phyloP scores from a whole-genome alignment of 2,329 filamentous ascomycete genomes.

The Arthrobotrys musiformis region DNA sequence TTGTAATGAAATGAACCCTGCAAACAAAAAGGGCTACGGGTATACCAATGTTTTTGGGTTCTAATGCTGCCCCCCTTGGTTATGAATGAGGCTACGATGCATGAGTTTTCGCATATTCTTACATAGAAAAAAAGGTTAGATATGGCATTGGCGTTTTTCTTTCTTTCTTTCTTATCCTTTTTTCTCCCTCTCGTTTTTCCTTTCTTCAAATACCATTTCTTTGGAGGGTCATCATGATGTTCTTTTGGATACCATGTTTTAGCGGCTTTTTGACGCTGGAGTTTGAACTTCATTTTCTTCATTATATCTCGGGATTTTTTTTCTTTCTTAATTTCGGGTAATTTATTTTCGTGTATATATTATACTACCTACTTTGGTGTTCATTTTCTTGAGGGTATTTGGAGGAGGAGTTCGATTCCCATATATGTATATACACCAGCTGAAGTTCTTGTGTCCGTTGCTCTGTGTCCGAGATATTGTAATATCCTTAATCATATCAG shows the following conservation, averaged over 20 bases:
- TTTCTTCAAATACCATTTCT: conserved; percentile 12
- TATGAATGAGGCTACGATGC: conserved; percentile 13
- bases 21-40: background rate
- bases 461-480: too few relatives aligned
- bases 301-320: background rate
- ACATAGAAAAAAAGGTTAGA: conserved; percentile 12
- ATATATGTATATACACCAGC: background rate
- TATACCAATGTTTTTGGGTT: background rate
- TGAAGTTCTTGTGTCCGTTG: background rate
- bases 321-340: conserved; percentile 1
- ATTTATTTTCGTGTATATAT: conserved; percentile 3
- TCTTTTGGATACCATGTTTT: conserved; percentile 8
- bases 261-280: conserved; percentile 2
- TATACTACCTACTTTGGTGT: background rate
- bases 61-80: background rate
- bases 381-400: background rate
- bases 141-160: conserved; percentile 29
- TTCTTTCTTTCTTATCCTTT: background rate
- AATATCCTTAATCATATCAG: too few relatives aligned
- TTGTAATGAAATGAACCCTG: conserved; percentile 9
- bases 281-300: conserved; percentile 6
- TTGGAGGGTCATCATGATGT: conserved; percentile 30
- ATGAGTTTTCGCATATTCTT: conserved; percentile 15
- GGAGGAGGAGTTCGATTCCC: too few relatives aligned
- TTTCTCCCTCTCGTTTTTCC: background rate